Percentiles rank a stretch among this genome's conserved stretches.
phyloP scores from a whole-genome alignment of 345 rosid species.

The Bruguiera parviflora region DNA sequence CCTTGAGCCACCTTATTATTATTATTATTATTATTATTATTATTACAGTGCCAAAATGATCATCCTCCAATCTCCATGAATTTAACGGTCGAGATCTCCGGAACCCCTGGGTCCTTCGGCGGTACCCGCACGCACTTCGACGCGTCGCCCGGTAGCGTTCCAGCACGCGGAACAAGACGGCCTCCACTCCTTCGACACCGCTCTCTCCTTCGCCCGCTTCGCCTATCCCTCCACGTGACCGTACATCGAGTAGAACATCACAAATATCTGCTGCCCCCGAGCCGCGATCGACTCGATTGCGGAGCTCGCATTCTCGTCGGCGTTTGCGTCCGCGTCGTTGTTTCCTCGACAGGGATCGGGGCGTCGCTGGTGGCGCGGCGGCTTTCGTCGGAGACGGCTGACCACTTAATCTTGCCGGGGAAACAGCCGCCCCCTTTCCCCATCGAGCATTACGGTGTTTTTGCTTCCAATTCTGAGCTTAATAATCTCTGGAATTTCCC shows the following conservation, averaged over 20 bases:
- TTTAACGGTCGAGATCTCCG: constrained; percentile 40
- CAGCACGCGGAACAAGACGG: constrained; percentile 47
- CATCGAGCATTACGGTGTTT: constrained; percentile 35
- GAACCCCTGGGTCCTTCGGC: constrained; percentile 39
- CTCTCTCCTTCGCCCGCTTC: constrained; percentile 64
- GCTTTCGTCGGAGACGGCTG: constrained; percentile 31
- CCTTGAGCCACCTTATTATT: too few relatives aligned
- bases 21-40: too few relatives aligned
- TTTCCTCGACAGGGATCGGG: constrained; percentile 45
- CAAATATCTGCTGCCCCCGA: constrained; percentile 33
- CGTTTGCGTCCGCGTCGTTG: neutral
- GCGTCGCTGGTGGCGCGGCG: constrained; percentile 17
- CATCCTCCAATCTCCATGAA: too few relatives aligned
- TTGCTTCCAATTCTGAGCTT: constrained; percentile 41
- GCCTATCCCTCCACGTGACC: constrained; percentile 73
- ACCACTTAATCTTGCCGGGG: constrained; percentile 77
- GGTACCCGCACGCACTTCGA: constrained; percentile 52
- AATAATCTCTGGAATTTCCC: neutral
- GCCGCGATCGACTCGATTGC: constrained; percentile 13
- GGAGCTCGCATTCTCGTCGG: constrained; percentile 7
- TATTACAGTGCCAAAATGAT: too few relatives aligned
- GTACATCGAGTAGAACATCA: constrained; percentile 67
- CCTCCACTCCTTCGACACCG: constrained; percentile 57
- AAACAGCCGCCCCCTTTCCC: constrained; percentile 98
- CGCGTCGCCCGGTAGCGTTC: constrained; percentile 54